Percentiles rank a stretch among this genome's conserved stretches.
phyloP scores from a whole-genome alignment of 805 yeast species.

The Starmerella riodocensis region DNA sequence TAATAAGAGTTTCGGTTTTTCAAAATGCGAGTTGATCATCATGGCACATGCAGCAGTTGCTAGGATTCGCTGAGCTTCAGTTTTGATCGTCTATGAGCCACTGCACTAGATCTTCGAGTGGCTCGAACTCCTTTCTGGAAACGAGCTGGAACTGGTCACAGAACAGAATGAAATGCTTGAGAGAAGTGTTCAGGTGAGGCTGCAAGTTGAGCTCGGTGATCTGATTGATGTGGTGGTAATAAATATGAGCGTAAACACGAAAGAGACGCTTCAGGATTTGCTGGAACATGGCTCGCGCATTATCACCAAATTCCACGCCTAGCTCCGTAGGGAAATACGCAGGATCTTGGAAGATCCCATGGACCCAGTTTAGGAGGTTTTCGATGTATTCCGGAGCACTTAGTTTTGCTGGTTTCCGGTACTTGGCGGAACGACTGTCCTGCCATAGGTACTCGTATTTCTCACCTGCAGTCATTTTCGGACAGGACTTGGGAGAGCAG shows the following conservation, averaged over 20 bases:
- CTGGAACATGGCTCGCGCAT: slow-evolving; percentile 62
- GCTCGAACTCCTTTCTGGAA: slow-evolving; percentile 75
- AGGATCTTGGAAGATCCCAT: slow-evolving; percentile 82
- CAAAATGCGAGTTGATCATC: too few relatives aligned
- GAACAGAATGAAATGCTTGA: slow-evolving; percentile 85
- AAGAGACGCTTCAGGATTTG: slow-evolving; percentile 84
- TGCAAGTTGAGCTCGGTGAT: slow-evolving; percentile 84
- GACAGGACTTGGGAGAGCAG: slow-evolving; percentile 90
- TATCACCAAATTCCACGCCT: slow-evolving; percentile 85
- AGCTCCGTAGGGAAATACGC: slow-evolving; percentile 76
- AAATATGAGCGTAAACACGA: slow-evolving; percentile 91
- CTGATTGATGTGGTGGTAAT: slow-evolving; percentile 95
- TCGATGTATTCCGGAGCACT: slow-evolving; percentile 95
- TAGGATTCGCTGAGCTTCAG: too few relatives aligned
- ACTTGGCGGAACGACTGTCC: slow-evolving; percentile 39
- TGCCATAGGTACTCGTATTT: slow-evolving; percentile 98
- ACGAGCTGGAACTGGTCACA: slow-evolving; percentile 72
- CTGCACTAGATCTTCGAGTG: slow-evolving; percentile 69
- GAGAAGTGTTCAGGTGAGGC: slow-evolving; percentile 82
- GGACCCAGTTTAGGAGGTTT: slow-evolving; percentile 88
- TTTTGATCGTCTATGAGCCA: slow-evolving; percentile 40
- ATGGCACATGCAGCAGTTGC: too few relatives aligned
- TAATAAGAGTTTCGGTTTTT: too few relatives aligned
- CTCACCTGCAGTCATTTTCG: slow-evolving; percentile 93
- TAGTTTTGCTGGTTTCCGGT: slow-evolving; percentile 65